These are phyloP conservation scores for Nakaseomyces delphensis DNA, from an alignment of 1,139 yeast species.

Conservation along the genomic window DNA sequence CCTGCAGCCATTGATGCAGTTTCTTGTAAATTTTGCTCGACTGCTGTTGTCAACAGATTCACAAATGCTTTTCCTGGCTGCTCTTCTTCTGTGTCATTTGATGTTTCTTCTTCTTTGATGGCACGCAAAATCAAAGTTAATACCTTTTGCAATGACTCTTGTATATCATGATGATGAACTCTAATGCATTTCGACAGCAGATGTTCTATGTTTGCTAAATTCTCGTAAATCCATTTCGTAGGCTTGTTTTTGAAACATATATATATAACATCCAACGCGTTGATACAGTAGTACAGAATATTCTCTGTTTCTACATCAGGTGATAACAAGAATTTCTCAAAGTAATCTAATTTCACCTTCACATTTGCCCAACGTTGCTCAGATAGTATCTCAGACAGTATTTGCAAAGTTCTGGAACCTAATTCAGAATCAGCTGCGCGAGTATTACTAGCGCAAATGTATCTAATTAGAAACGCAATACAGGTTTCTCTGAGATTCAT, in stretches of 20 bases:
- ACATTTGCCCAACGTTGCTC: constrained; percentile 81
- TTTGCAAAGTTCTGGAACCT: constrained; percentile 71
- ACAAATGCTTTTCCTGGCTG: constrained; percentile 58
- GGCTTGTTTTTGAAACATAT: constrained; percentile 74
- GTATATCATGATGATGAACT: constrained; percentile 77
- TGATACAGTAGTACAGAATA: constrained; percentile 65
- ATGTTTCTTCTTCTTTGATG: constrained; percentile 35
- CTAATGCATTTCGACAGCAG: constrained; percentile 75
- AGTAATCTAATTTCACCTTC: constrained; percentile 70
- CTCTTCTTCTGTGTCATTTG: constrained; percentile 40
- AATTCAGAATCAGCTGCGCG: constrained; percentile 77
- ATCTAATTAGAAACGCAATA: constrained; percentile 81
- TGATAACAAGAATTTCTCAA: constrained; percentile 75
- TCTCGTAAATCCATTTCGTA: constrained; percentile 66
- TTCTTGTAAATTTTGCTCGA: constrained; percentile 75
- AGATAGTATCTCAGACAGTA: constrained; percentile 63
- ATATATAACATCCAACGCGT: constrained; percentile 85
- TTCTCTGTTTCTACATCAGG: constrained; percentile 60
- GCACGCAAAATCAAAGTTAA: constrained; percentile 58
- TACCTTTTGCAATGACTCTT: constrained; percentile 71
- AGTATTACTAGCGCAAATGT: constrained; percentile 79
- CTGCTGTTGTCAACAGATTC: constrained; percentile 52
- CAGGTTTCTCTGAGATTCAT: constrained; percentile 81
- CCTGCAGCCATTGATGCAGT: constrained; percentile 88
- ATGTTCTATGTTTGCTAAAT: constrained; percentile 57